Percentiles rank a stretch among this genome's conserved stretches.
phyloP scores from a whole-genome alignment of 305 asterid species.

The Fraxinus sp. region DNA sequence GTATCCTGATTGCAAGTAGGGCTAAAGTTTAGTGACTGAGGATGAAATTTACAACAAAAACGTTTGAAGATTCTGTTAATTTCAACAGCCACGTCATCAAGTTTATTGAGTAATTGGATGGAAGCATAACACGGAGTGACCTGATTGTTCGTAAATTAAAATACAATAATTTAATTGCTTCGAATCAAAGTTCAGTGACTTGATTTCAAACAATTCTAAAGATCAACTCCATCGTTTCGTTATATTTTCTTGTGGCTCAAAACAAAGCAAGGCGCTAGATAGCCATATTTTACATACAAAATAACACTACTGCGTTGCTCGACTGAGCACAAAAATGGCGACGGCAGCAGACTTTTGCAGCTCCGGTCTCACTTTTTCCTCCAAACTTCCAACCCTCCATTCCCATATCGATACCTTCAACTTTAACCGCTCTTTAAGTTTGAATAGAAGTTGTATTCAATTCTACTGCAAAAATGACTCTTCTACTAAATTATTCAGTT shows the following conservation, averaged over 20 bases:
- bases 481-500: slow-evolving; percentile 7
- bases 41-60: background rate
- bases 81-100: background rate
- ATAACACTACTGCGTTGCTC: slow-evolving; percentile 2
- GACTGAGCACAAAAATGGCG: slow-evolving; percentile 37
- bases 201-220: background rate
- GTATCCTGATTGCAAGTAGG: background rate
- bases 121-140: background rate
- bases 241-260: slow-evolving; percentile 33
- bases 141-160: background rate
- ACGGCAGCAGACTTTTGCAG: slow-evolving; percentile 37
- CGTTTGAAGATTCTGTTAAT: background rate
- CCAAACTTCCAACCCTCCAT: slow-evolving; percentile 20
- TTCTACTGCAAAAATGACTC: slow-evolving; percentile 18
- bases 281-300: background rate
- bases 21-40: background rate
- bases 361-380: slow-evolving; percentile 25
- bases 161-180: too few species aligned
- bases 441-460: slow-evolving; percentile 18
- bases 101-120: background rate
- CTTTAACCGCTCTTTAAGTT: slow-evolving; percentile 20
- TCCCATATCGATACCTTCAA: slow-evolving; percentile 18
- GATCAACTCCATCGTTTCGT: background rate
- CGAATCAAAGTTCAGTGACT: background rate
- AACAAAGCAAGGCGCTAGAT: background rate